Conservation (phyloP, 2,329 filamentous ascomycete genomes). For the Tolypocladium endophyticum region DNA sequence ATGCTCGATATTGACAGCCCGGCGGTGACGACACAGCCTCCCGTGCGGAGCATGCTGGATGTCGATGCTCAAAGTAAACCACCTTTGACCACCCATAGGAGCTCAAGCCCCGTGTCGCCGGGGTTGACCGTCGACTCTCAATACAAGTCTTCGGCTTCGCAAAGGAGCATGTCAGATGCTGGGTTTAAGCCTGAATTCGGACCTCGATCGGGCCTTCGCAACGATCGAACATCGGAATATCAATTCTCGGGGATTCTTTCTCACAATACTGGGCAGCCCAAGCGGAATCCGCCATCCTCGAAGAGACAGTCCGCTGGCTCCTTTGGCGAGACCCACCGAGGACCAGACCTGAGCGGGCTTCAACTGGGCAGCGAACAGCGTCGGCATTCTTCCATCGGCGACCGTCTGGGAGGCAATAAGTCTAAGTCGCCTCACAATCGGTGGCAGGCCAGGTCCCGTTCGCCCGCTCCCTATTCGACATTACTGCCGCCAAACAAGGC, state of each 20-base stretch:
- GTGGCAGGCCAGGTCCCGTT: conserved; percentile 28
- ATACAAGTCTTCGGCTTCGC: conserved; percentile 11
- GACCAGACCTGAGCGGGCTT: conserved; percentile 37
- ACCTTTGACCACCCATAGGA: conserved; percentile 14
- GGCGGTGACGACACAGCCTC: conserved; percentile 24
- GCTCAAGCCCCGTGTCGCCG: conserved; percentile 23
- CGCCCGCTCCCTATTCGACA: conserved; percentile 16
- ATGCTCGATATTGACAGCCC: conserved; percentile 50
- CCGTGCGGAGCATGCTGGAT: conserved; percentile 43
- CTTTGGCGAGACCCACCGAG: conserved; percentile 44
- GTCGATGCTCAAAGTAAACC: conserved; percentile 27
- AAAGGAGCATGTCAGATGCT: conserved; percentile 45
- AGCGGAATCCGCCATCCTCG: conserved; percentile 13
- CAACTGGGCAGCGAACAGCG: conserved; percentile 35
- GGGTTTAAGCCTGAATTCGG: conserved; percentile 38
- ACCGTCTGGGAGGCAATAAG: conserved; percentile 22
- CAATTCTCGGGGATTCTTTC: conserved; percentile 51
- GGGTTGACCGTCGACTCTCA: conserved; percentile 8
- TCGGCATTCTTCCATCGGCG: conserved; percentile 28
- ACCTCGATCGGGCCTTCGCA: conserved; percentile 15
- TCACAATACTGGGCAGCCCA: conserved; percentile 36
- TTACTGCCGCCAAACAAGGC: conserved; percentile 23
- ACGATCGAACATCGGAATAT: conserved; percentile 42
- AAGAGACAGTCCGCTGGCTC: conserved; percentile 22
- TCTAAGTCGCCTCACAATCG: conserved; percentile 46